Conservation (phyloP, 2,329 filamentous ascomycete species). For the Aspergillus ibericus region DNA sequence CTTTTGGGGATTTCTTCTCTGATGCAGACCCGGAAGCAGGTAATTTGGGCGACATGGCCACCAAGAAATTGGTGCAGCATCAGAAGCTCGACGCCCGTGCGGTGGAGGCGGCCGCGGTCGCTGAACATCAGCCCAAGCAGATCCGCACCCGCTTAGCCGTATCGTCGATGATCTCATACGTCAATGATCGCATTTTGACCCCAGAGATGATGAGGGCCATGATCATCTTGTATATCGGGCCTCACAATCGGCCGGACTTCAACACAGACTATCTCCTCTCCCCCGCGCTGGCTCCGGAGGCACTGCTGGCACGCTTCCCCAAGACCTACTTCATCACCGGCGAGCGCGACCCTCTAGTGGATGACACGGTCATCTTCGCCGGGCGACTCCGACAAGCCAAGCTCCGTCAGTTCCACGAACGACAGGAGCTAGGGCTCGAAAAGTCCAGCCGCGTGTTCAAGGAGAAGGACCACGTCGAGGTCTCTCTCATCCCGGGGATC, state of each 20-base stretch:
- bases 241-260: constrained; percentile 90
- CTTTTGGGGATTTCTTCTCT: constrained; percentile 61
- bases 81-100: constrained; percentile 34
- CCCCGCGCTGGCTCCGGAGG: constrained; percentile 83
- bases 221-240: constrained; percentile 96
- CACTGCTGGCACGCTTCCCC: constrained; percentile 79
- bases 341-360: constrained; percentile 90
- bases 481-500: constrained; percentile 81
- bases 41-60: constrained; percentile 23
- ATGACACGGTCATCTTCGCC: constrained; percentile 95
- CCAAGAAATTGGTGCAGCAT: constrained; percentile 28
- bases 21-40: constrained; percentile 16
- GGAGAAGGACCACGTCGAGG: constrained; percentile 75
- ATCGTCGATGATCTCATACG: constrained; percentile 97
- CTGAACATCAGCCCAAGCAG: constrained; percentile 44
- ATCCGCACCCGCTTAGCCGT: constrained; percentile 87
- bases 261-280: constrained; percentile 86
- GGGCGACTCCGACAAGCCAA: constrained; percentile 82
- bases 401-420: constrained; percentile 55
- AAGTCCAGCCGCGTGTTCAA: constrained; percentile 61
- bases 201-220: constrained; percentile 99
- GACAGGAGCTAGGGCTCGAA: constrained; percentile 57
- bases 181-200: constrained; percentile 90
- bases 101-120: constrained; percentile 36
- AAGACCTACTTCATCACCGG: constrained; percentile 94